Evolutionary conservation across 169 alveolate genomes (phyloP).

Genomic region (Babesia ovis): DNA sequence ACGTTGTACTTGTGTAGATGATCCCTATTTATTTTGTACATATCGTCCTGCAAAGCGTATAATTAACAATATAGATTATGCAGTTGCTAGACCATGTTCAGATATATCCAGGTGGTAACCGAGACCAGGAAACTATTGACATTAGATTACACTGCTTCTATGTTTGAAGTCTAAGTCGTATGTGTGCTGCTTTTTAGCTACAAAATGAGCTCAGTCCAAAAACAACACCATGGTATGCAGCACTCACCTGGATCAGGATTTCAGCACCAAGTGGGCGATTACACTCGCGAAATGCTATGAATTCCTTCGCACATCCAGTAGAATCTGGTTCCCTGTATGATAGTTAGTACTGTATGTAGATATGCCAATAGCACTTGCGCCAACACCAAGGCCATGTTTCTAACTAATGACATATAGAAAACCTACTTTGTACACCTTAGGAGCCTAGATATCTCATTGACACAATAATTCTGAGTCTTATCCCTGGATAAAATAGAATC

Average conservation of each 20-base stretch:
- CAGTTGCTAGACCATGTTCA: too few species aligned
- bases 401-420: neutral
- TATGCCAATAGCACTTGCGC: neutral
- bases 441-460: constrained; percentile 68
- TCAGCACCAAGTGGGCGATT: constrained; percentile 79
- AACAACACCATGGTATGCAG: neutral
- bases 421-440: constrained; percentile 74
- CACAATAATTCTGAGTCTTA: constrained; percentile 66
- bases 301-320: constrained; percentile 76
- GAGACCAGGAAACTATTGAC: too few species aligned
- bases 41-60: constrained; percentile 48
- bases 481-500: constrained; percentile 22
- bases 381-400: neutral
- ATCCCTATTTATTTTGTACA: constrained; percentile 44
- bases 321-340: constrained; percentile 71
- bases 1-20: constrained; percentile 61
- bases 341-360: neutral
- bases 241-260: constrained; percentile 67
- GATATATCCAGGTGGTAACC: too few species aligned
- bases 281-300: constrained; percentile 76
- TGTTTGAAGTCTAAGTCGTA: too few species aligned
- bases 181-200: too few species aligned
- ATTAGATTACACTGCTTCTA: too few species aligned
- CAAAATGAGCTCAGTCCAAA: too few species aligned
- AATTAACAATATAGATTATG: too few species aligned